Conservation (phyloP, 1,284 basidiomycete genomes). For the Boletus coffeatus region DNA sequence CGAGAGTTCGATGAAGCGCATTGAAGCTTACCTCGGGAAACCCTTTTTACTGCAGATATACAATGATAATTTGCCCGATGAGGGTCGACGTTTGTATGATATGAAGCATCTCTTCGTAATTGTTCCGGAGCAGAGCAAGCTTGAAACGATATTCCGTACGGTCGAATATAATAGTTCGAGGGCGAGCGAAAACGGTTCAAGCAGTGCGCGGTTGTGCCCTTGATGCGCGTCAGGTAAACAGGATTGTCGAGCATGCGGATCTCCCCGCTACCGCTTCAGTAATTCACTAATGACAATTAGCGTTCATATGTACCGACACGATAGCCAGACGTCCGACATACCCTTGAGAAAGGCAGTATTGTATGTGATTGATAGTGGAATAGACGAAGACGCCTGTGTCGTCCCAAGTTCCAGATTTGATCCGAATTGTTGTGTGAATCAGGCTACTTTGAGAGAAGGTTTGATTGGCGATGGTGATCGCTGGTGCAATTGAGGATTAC, state of each 20-base stretch:
- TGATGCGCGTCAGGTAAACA: slow-evolving; percentile 97
- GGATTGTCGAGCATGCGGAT: slow-evolving; percentile 84
- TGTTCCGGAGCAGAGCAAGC: slow-evolving; percentile 89
- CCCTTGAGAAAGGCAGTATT: too few relatives aligned
- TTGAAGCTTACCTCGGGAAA: too few relatives aligned
- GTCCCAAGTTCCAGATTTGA: slow-evolving; percentile 99
- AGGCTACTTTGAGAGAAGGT: slow-evolving; percentile 85
- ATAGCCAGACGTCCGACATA: slow-evolving; percentile 32
- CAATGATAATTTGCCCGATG: too few relatives aligned
- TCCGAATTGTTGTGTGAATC: slow-evolving; percentile 98
- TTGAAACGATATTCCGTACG: slow-evolving; percentile 99
- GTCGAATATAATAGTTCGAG: slow-evolving; percentile 94
- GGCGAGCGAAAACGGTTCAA: slow-evolving; percentile 90
- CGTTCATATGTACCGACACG: too few relatives aligned
- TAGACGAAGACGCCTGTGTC: slow-evolving; percentile 97
- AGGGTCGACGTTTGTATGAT: too few relatives aligned
- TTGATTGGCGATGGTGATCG: slow-evolving; percentile 97
- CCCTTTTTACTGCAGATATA: too few relatives aligned
- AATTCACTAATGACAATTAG: too few relatives aligned
- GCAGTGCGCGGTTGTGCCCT: slow-evolving; percentile 95
- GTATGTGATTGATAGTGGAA: slow-evolving; percentile 96
- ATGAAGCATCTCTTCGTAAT: slow-evolving; percentile 93
- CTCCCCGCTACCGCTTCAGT: too few relatives aligned
- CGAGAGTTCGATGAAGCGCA: too few relatives aligned
- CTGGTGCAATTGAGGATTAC: slow-evolving; percentile 36